Evolutionary conservation across 1,284 basidiomycete genomes (phyloP), one percentile per base, ranked within the genome.

Genomic region (Ustilago vetiveriae): DNA sequence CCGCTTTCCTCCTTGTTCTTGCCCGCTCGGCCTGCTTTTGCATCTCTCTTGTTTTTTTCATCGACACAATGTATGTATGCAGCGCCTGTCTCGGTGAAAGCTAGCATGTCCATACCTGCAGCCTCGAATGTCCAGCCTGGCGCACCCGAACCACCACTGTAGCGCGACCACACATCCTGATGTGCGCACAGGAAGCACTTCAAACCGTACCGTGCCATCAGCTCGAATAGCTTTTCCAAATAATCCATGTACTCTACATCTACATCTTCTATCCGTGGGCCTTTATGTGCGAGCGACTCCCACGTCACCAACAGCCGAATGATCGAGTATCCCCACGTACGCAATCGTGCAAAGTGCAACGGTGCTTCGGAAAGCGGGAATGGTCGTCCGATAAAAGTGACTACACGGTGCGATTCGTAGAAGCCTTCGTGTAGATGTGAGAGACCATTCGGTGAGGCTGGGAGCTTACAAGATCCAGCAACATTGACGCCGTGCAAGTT

Each of bases 251-350:
- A 98, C 41, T 90, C 89, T 4, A 81, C 82, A 82, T 98, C 94
- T 92, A 94, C 42, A 88, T 83, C 3, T 2, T 64, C 36, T 10
- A 44, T 54, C 13, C 38, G 37, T 0, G 79, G 79, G 0, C 79
- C 94, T 50, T 85, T 87, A 76, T 98, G 96, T 78, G 97, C 93
- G 21, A 98, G 85, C 0, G 94, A 92, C 80, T 98, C 95, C 96
- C 95, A 98, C 1, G 94, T 96, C 4, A 98, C 87, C 90, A 54
- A 92, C 86, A 69, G 93, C 0, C 84, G 74, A 32, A 84, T 66
- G 24, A 83, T 76, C 8, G 82, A 77, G 16, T 82, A 60, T 1
- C 84, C 84, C 83, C 82, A 84, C 1, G 76, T 62, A 2, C 56
- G 45, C 0, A 84, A 56, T 0, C 83, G 76, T 9, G 70, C 47